Evolutionary conservation across 768 basidiomycete genomes (phyloP).

Genomic region (Tricholoma hemisulphureum): DNA sequence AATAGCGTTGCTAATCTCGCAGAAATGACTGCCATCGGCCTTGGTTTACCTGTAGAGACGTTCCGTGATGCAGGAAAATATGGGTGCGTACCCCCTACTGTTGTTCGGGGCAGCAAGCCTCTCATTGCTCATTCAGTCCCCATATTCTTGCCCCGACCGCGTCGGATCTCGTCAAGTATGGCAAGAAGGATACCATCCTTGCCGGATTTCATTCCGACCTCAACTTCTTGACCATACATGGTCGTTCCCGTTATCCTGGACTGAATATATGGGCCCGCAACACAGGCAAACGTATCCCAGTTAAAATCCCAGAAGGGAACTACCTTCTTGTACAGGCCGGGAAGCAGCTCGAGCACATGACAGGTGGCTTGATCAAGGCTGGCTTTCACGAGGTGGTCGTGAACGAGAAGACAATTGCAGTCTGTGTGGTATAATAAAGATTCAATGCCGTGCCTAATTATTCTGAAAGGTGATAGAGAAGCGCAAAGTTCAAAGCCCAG

Average conservation of each 20-base stretch:
- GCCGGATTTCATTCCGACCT: conserved; percentile 95
- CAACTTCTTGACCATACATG: conserved; percentile 91
- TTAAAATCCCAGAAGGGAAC: conserved; percentile 78
- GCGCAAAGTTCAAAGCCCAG: conserved; percentile 56
- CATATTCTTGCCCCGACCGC: conserved; percentile 94
- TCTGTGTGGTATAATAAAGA: conserved; percentile 29
- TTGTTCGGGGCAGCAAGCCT: not conserved
- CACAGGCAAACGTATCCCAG: conserved; percentile 84
- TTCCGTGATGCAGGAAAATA: conserved; percentile 82
- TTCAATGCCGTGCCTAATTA: not conserved
- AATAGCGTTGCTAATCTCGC: conserved; percentile 81
- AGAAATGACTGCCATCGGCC: conserved; percentile 82
- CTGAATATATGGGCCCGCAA: conserved; percentile 95
- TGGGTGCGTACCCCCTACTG: conserved; percentile 50
- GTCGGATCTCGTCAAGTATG: conserved; percentile 81
- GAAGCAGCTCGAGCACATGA: conserved; percentile 89
- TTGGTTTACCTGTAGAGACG: conserved; percentile 66
- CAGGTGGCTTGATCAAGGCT: conserved; percentile 83
- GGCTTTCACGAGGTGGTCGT: conserved; percentile 96
- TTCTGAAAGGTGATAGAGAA: conserved; percentile 55
- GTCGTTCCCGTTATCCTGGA: conserved; percentile 82
- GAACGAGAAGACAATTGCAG: conserved; percentile 72
- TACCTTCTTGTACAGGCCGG: conserved; percentile 93
- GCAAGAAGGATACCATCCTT: conserved; percentile 76
- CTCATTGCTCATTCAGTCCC: conserved; percentile 38